Conservation (phyloP, 2,329 filamentous ascomycete species). For the Scedosporium dehoogii region DNA sequence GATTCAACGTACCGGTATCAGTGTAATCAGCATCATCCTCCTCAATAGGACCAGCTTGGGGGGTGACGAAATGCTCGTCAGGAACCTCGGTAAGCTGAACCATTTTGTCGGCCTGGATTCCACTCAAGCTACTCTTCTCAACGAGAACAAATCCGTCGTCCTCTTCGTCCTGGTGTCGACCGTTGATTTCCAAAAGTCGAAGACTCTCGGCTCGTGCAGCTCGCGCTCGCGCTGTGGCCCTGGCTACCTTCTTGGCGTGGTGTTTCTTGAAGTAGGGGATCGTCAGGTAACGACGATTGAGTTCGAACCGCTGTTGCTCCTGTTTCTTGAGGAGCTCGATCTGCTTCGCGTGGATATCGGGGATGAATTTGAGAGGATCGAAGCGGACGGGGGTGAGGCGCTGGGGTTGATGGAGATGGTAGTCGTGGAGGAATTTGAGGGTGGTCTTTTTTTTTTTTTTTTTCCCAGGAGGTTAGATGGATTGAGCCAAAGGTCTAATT, state of each 20-base stretch:
- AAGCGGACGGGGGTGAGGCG: background rate
- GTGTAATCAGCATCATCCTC: slow-evolving; percentile 90
- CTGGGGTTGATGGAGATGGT: background rate
- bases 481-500: background rate
- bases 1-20: slow-evolving; percentile 63
- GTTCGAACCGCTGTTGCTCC: background rate
- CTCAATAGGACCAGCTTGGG: slow-evolving; percentile 60
- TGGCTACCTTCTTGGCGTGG: background rate
- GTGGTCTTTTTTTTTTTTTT: background rate
- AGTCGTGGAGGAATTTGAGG: background rate
- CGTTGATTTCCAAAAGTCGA: background rate
- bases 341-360: background rate
- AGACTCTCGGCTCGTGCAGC: no score
- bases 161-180: background rate
- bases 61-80: slow-evolving; percentile 82
- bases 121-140: background rate
- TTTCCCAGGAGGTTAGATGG: background rate
- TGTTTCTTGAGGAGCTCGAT: background rate
- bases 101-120: slow-evolving; percentile 47
- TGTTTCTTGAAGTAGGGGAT: background rate
- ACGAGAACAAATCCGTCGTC: background rate
- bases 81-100: slow-evolving; percentile 95
- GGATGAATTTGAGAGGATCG: background rate
- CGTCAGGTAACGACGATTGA: background rate
- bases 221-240: background rate